phyloP scores from a whole-genome alignment of 2,329 filamentous ascomycete species.

The Lachnellula willkommii region DNA sequence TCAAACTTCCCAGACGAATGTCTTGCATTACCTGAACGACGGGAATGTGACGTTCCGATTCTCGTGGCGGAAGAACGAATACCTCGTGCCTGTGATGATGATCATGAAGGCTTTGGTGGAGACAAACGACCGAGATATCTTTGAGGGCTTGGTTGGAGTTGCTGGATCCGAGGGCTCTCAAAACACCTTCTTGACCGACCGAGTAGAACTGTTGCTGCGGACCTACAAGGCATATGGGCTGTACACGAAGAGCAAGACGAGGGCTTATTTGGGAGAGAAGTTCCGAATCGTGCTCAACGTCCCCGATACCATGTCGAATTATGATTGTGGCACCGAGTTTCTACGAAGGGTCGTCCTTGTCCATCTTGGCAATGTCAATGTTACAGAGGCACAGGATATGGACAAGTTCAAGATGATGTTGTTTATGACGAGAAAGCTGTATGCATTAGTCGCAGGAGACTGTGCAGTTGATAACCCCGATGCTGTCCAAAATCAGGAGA shows the following conservation, averaged over 20 bases:
- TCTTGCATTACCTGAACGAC: constrained; percentile 90
- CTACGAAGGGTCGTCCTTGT: constrained; percentile 84
- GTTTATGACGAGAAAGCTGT: constrained; percentile 95
- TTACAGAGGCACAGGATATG: constrained; percentile 75
- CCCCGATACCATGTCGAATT: constrained; percentile 75
- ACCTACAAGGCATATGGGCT: constrained; percentile 90
- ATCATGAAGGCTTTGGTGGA: constrained; percentile 90
- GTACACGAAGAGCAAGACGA: constrained; percentile 74
- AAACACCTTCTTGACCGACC: constrained; percentile 91
- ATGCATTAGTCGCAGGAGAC: constrained; percentile 85
- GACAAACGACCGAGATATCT: constrained; percentile 94
- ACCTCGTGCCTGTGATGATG: constrained; percentile 94
- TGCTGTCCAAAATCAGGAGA: constrained; percentile 92
- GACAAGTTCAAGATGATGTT: constrained; percentile 94
- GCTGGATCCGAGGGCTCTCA: constrained; percentile 70
- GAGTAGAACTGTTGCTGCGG: constrained; percentile 83
- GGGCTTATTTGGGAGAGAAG: constrained; percentile 82
- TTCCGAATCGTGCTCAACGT: constrained; percentile 85
- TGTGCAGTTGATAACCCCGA: constrained; percentile 94
- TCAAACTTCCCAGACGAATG: constrained; percentile 96
- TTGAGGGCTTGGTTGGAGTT: constrained; percentile 82
- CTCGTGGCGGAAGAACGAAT: constrained; percentile 97
- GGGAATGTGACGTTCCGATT: constrained; percentile 97
- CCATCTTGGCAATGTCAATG: constrained; percentile 79
- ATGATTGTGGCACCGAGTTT: constrained; percentile 88